Percentiles rank a stretch among this genome's conserved stretches.
These are phyloP conservation scores for Blastobotrys americana DNA, from an alignment of 805 yeast genomes.

Conservation along the genomic window DNA sequence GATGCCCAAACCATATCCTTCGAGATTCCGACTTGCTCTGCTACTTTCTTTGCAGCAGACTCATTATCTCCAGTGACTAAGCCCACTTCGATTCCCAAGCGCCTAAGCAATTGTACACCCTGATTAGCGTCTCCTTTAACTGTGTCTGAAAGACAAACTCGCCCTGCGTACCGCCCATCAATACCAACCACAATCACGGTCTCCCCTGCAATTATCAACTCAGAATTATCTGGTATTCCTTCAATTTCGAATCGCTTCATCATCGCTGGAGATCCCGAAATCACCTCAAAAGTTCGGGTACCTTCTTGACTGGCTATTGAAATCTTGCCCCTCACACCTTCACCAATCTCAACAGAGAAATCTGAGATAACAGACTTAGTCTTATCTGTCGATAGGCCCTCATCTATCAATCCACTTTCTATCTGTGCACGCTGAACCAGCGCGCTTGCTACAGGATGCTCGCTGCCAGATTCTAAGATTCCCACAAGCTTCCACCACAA, in stretches of 20 bases:
- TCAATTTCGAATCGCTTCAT: conserved; percentile 5
- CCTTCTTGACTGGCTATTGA: conserved; percentile 7
- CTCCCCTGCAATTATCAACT: conserved; percentile 22
- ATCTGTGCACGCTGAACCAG: conserved; percentile 38
- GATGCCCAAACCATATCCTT: conserved; percentile 60
- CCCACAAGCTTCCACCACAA: conserved; percentile 50
- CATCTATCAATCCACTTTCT: conserved; percentile 5
- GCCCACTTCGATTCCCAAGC: conserved; percentile 55
- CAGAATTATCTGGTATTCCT: conserved; percentile 1
- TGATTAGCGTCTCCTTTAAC: conserved; percentile 57
- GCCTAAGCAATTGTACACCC: conserved; percentile 49
- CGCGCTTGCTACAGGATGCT: conserved; percentile 84
- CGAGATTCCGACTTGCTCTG: conserved; percentile 60
- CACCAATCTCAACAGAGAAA: conserved; percentile 28
- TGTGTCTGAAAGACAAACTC: conserved; percentile 58
- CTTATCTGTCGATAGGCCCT: conserved; percentile 6
- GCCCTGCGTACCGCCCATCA: conserved; percentile 54
- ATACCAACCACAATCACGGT: conserved; percentile 54
- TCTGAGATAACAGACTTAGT: conserved; percentile 12
- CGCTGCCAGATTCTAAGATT: conserved; percentile 60
- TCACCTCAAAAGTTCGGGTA: conserved; percentile 28
- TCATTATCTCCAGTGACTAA: conserved; percentile 86
- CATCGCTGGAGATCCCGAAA: conserved; percentile 45
- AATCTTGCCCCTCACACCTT: conserved; percentile 30
- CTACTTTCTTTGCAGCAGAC: conserved; percentile 57